These are phyloP conservation scores for Monosporascus sp. DNA, from an alignment of 2,329 filamentous ascomycete species.

Conservation along the genomic window DNA sequence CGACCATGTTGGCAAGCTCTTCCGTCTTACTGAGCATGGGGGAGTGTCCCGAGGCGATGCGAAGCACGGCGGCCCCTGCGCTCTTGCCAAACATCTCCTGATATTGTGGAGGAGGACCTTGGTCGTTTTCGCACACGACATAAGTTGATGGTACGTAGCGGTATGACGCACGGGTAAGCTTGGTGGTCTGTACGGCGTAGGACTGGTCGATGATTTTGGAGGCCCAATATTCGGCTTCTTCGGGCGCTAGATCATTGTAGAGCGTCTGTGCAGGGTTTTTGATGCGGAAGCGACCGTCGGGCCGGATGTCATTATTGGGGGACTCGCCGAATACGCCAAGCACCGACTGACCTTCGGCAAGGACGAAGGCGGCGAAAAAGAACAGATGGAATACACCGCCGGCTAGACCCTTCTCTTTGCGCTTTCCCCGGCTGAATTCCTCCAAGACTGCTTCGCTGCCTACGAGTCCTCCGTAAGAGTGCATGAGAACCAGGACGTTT, in stretches of 20 bases:
- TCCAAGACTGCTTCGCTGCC: conserved; percentile 14
- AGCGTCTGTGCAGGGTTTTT: neutral
- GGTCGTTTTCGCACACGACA: neutral
- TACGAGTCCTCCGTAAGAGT: conserved; percentile 20
- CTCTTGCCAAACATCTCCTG: neutral
- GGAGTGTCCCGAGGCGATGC: neutral
- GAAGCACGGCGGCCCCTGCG: neutral
- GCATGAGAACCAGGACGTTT: conserved; percentile 16
- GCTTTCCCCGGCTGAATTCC: conserved; percentile 8
- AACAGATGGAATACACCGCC: conserved; percentile 15
- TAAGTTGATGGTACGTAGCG: neutral
- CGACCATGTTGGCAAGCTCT: neutral
- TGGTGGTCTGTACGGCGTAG: neutral
- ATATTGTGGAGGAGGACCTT: neutral
- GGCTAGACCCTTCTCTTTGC: conserved; percentile 3
- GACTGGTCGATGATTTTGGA: neutral
- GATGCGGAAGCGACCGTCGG: neutral
- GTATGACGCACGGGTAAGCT: neutral
- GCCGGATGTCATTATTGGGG: conserved; percentile 1
- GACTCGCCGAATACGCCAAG: conserved; percentile 1
- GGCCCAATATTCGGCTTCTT: neutral
- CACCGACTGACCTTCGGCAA: conserved; percentile 13
- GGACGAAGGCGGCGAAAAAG: conserved; percentile 14
- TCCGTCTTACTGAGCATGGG: neutral
- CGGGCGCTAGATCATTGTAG: neutral